Percentiles rank a stretch among this genome's conserved stretches.
Conservation (phyloP, 306 rosid genomes). For the Urtica urens region DNA sequence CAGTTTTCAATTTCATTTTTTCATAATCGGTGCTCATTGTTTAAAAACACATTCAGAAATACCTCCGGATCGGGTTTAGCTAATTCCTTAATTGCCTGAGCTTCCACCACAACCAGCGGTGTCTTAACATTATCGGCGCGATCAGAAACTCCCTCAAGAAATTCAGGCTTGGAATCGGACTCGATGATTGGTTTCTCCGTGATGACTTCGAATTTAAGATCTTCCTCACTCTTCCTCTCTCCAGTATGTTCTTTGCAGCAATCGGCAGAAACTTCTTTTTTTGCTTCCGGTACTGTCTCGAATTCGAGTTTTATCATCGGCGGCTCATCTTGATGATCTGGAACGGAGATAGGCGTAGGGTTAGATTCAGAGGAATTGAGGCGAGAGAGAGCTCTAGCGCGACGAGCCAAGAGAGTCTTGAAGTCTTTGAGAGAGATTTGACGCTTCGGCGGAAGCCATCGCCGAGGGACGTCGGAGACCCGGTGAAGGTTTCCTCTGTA, state of each 20-base stretch:
- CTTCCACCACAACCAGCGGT: slow-evolving; percentile 9
- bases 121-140: slow-evolving; percentile 20
- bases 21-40: too few species aligned
- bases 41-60: neutral
- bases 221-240: slow-evolving; percentile 17
- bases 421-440: slow-evolving; percentile 63
- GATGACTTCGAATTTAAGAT: slow-evolving; percentile 19
- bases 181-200: slow-evolving; percentile 20
- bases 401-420: slow-evolving; percentile 58
- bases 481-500: slow-evolving; percentile 95
- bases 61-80: slow-evolving; percentile 36
- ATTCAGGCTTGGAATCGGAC: slow-evolving; percentile 20
- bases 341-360: slow-evolving; percentile 24
- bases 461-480: slow-evolving; percentile 66
- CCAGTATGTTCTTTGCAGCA: slow-evolving; percentile 41
- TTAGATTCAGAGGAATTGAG: slow-evolving; percentile 21
- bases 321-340: too few species aligned
- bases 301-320: too few species aligned
- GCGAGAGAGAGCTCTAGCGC: slow-evolving; percentile 67
- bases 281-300: slow-evolving; percentile 11
- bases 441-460: slow-evolving; percentile 73
- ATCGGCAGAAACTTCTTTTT: slow-evolving; percentile 13
- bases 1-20: neutral
- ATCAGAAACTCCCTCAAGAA: slow-evolving; percentile 22
- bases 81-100: slow-evolving; percentile 20